phyloP scores from a whole-genome alignment of 352 stramenopile species.

The Pythium pyrilobum region DNA sequence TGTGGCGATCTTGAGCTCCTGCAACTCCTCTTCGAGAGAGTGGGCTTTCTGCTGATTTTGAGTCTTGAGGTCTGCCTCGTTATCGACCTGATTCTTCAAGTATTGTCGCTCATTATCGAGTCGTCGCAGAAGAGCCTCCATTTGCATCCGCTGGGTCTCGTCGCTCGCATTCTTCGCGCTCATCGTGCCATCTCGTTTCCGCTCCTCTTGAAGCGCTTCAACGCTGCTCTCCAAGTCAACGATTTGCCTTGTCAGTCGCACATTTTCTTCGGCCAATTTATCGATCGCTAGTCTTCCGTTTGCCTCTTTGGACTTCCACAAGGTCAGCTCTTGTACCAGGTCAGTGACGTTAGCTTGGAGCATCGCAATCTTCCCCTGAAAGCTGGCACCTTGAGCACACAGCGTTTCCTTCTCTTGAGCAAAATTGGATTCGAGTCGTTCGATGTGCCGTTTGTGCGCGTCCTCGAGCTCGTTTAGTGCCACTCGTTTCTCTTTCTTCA shows the following conservation, averaged over 20 bases:
- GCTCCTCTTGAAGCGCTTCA: slow-evolving; percentile 53
- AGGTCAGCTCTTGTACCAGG: slow-evolving; percentile 60
- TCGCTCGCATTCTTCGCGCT: slow-evolving; percentile 67
- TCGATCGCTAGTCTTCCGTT: slow-evolving; percentile 65
- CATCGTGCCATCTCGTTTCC: slow-evolving; percentile 33
- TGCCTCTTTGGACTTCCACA: slow-evolving; percentile 61
- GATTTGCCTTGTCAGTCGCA: slow-evolving; percentile 52
- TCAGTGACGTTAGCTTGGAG: slow-evolving; percentile 75
- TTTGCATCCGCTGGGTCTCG: slow-evolving; percentile 71
- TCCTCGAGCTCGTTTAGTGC: slow-evolving; percentile 50
- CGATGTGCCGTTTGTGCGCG: slow-evolving; percentile 39
- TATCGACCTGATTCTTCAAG: slow-evolving; percentile 69
- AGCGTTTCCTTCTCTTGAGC: slow-evolving; percentile 51
- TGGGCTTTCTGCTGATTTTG: slow-evolving; percentile 34
- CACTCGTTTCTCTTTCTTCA: slow-evolving; percentile 63
- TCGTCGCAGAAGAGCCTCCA: slow-evolving; percentile 63
- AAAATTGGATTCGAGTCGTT: slow-evolving; percentile 42
- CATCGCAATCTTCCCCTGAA: slow-evolving; percentile 57
- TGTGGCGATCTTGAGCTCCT: slow-evolving; percentile 26
- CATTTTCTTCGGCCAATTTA: slow-evolving; percentile 69
- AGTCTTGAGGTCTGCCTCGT: slow-evolving; percentile 42
- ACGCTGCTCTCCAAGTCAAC: slow-evolving; percentile 56
- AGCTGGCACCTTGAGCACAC: slow-evolving; percentile 28
- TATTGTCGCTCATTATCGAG: slow-evolving; percentile 82
- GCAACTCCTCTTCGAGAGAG: slow-evolving; percentile 39